These are phyloP conservation scores for Tephrocybe sp. DNA, from an alignment of 768 basidiomycete species.

Conservation along the genomic window DNA sequence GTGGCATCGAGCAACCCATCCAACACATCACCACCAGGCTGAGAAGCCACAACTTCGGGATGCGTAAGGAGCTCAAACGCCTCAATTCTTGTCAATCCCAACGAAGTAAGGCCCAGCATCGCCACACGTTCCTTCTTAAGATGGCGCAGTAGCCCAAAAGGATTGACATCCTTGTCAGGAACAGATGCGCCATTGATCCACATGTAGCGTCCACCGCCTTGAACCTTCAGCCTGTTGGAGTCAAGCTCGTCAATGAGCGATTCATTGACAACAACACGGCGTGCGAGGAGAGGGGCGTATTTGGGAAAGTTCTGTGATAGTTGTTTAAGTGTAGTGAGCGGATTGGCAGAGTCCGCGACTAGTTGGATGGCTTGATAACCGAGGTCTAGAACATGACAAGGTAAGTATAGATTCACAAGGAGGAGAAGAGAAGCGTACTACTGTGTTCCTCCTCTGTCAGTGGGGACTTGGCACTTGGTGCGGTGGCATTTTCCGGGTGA, in stretches of 20 bases:
- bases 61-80: constrained; percentile 76
- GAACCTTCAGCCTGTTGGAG: constrained; percentile 51
- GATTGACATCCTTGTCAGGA: constrained; percentile 60
- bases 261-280: constrained; percentile 56
- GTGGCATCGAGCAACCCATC: constrained; percentile 90
- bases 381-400: constrained; percentile 42
- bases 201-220: constrained; percentile 52
- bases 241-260: constrained; percentile 54
- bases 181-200: constrained; percentile 82
- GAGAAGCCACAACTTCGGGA: constrained; percentile 48
- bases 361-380: constrained; percentile 76
- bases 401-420: constrained; percentile 5
- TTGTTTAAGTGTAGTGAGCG: constrained; percentile 55
- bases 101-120: constrained; percentile 53
- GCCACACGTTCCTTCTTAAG: constrained; percentile 69
- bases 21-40: constrained; percentile 45
- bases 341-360: constrained; percentile 55
- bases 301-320: constrained; percentile 89
- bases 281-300: constrained; percentile 72
- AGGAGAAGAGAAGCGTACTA: constrained; percentile 29
- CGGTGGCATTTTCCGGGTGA: constrained; percentile 37
- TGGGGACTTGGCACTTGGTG: constrained; percentile 40
- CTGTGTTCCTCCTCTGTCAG: constrained; percentile 51
- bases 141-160: constrained; percentile 68
- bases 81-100: constrained; percentile 62